Evolutionary conservation across 805 yeast species (phyloP).

Genomic region (Lachancea sp.): DNA sequence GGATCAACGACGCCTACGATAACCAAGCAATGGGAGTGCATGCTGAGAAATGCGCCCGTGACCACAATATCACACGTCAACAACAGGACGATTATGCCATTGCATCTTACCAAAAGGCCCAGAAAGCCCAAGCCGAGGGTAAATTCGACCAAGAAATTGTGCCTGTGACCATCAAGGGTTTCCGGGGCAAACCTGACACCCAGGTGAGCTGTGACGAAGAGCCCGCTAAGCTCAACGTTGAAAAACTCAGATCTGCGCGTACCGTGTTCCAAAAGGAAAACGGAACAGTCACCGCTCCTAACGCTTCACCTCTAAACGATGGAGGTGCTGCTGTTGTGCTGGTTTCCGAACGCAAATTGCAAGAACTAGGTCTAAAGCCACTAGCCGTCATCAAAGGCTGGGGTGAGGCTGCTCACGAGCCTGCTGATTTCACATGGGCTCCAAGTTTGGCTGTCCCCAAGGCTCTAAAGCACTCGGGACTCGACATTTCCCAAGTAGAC

Average conservation of each 20-base stretch:
- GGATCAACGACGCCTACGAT: slow-evolving; percentile 87
- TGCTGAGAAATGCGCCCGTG: slow-evolving; percentile 93
- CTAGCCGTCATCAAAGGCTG: slow-evolving; percentile 84
- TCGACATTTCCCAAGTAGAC: slow-evolving; percentile 63
- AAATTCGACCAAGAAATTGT: slow-evolving; percentile 79
- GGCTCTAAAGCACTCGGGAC: slow-evolving; percentile 82
- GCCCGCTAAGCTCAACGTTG: slow-evolving; percentile 66
- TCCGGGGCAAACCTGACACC: slow-evolving; percentile 83
- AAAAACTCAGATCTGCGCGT: slow-evolving; percentile 74
- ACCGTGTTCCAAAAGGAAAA: slow-evolving; percentile 90
- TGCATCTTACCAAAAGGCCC: slow-evolving; percentile 79
- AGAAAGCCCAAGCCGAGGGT: slow-evolving; percentile 68
- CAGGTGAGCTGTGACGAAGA: slow-evolving; percentile 79
- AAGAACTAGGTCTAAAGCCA: slow-evolving; percentile 83
- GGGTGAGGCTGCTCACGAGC: slow-evolving; percentile 98
- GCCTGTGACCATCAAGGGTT: slow-evolving; percentile 84
- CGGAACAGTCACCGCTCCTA: slow-evolving; percentile 96
- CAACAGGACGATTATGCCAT: slow-evolving; percentile 88
- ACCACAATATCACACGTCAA: slow-evolving; percentile 70
- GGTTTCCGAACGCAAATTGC: slow-evolving; percentile 76
- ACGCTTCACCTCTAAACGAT: slow-evolving; percentile 93
- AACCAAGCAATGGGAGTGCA: slow-evolving; percentile 91
- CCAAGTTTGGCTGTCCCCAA: slow-evolving; percentile 94
- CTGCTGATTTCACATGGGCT: slow-evolving; percentile 92
- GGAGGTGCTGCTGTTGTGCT: slow-evolving; percentile 95